Evolutionary conservation across 768 basidiomycete genomes (phyloP), one percentile per base, ranked within the genome.

Genomic region (Agaricus sinodeliciosus): DNA sequence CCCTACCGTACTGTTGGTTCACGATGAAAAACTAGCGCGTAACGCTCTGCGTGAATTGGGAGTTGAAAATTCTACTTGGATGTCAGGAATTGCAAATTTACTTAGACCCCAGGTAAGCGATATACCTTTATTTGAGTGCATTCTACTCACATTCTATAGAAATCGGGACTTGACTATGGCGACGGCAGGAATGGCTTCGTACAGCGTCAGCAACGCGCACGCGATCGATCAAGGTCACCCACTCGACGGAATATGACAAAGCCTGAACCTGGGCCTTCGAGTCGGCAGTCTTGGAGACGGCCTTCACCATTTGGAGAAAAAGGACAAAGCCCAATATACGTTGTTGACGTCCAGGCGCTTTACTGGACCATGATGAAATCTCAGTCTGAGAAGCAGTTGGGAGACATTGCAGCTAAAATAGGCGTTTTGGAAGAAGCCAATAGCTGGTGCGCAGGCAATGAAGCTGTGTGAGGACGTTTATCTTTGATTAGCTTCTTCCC

Each of bases 371-470:
- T 79, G n/a, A 76, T 76, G 72, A 63, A 70, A 43, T 62, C 58
- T 7, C 47, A 48, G 0, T 50, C 58, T 16, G 61, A 58, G 3
- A 55, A 52, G 16, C 18, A 43, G 26, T 31, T 63, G 9, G 59
- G 67, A 0, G 65, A 66, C 6, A 70, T 72, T 9, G 72, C 73
- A 25, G 65, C 62, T 18, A 56, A 60, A 6, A 48, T 80, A 41
- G 61, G 56, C 16, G 19, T 42, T 19, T 51, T 73, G 57, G 58
- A 64, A 0, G 63, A 69, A 28, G 65, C 61, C n/a, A 51, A 62
- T 19, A 67, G 65, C 8, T 70, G 71, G 57, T 79, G 77, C 61
- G 77, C 78, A 8, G 79, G 78, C 0, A 77, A 79, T 46, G 79
- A 80, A 59, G 74, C 76, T 31, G 67, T 67, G 79, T 79, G 57